Evolutionary conservation across 371 early-diverging fungal species (phyloP).

Genomic region (Apophysomyces variabilis): DNA sequence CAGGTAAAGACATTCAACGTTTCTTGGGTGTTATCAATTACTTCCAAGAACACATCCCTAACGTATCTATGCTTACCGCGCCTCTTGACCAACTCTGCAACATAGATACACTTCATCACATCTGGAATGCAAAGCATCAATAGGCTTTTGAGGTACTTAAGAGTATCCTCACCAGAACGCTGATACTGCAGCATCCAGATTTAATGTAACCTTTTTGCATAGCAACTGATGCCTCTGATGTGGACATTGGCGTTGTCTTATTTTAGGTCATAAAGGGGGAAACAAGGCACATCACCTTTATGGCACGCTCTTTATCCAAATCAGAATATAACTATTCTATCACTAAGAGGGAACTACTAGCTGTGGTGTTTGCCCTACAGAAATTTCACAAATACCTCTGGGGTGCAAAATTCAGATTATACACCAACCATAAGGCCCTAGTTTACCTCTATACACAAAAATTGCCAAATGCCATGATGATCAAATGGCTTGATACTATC

Average conservation of each 20-base stretch:
- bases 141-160: constrained; percentile 19
- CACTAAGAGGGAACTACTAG: no score
- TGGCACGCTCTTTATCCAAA: constrained; percentile 16
- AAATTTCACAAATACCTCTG: no score
- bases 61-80: not conserved
- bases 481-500: no score
- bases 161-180: not conserved
- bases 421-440: no score
- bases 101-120: not conserved
- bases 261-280: constrained; percentile 20
- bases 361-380: no score
- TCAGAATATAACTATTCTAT: constrained; percentile 23
- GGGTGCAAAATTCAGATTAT: no score
- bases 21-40: no score
- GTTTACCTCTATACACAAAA: no score
- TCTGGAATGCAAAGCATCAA: constrained; percentile 17
- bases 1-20: no score
- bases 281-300: constrained; percentile 25
- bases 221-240: constrained; percentile 46
- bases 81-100: no score
- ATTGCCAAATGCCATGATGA: no score
- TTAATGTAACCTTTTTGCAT: constrained; percentile 29
- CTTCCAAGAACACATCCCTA: constrained; percentile 28
- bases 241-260: constrained; percentile 42
- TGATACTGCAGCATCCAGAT: constrained; percentile 29